A percentile compares a stretch with the other conserved stretches of the same genome.
Evolutionary conservation across 768 basidiomycete species (phyloP).

Genomic region (Kwoniella sp.): DNA sequence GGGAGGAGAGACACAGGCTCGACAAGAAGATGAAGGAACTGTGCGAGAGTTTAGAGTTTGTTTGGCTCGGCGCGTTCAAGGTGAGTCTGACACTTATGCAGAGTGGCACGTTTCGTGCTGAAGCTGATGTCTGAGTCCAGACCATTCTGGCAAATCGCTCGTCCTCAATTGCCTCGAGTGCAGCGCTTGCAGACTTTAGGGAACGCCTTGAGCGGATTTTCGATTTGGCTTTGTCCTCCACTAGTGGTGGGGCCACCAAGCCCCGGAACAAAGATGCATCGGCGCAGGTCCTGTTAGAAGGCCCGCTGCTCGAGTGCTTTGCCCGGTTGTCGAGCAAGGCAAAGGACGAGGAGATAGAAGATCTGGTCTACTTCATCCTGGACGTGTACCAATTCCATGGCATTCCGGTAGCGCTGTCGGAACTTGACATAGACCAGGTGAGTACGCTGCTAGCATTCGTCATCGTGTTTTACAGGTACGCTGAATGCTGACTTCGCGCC

Average conservation of each 20-base stretch:
- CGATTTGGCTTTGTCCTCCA: constrained; percentile 57
- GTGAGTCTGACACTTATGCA: constrained; percentile 52
- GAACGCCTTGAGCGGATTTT: constrained; percentile 70
- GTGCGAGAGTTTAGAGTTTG: constrained; percentile 81
- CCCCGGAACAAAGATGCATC: not conserved
- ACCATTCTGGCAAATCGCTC: no score
- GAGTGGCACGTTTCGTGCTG: no score
- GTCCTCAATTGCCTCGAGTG: no score
- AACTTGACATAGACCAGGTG: constrained; percentile 88
- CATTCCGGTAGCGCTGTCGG: constrained; percentile 77
- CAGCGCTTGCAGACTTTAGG: no score
- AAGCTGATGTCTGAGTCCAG: not conserved
- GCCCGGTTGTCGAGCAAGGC: constrained; percentile 74
- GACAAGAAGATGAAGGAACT: constrained; percentile 71
- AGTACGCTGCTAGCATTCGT: constrained; percentile 18
- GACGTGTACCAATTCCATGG: constrained; percentile 94
- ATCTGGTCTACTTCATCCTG: constrained; percentile 85
- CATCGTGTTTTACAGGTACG: not conserved
- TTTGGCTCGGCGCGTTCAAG: constrained; percentile 98
- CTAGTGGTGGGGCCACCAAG: constrained; percentile 54
- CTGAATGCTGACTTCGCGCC: no score
- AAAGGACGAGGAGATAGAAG: constrained; percentile 89
- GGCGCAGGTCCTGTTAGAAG: constrained; percentile 56
- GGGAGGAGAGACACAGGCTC: constrained; percentile 71
- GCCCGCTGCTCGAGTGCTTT: constrained; percentile 77